These are phyloP conservation scores for Penicillium soppii DNA, from an alignment of 495 filamentous ascomycete genomes.

Conservation along the genomic window DNA sequence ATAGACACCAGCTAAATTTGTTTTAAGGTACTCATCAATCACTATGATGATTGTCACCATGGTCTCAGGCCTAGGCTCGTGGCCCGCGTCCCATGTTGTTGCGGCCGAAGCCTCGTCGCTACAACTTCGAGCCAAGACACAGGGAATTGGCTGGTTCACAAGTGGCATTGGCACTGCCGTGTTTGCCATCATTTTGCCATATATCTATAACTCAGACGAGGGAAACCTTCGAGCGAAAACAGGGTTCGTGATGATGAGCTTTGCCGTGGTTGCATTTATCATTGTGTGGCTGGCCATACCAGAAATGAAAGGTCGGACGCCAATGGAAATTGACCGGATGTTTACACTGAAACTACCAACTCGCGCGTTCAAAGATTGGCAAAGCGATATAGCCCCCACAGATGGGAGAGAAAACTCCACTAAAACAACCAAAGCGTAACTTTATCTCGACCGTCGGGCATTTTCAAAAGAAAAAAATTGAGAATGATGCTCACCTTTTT, in stretches of 20 bases:
- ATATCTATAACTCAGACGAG: constrained; percentile 35
- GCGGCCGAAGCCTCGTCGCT: constrained; percentile 33
- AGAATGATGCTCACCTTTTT: too few species aligned
- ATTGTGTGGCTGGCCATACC: constrained; percentile 27
- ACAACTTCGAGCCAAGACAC: constrained; percentile 31
- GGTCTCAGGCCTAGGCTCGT: constrained; percentile 28
- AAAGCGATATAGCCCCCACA: constrained; percentile 8
- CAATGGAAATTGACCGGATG: constrained; percentile 37
- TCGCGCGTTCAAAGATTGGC: constrained; percentile 23
- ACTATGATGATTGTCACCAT: constrained; percentile 27
- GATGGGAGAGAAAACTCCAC: not conserved
- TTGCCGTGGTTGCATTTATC: constrained; percentile 20
- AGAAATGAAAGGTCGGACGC: constrained; percentile 34
- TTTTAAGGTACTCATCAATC: constrained; percentile 29
- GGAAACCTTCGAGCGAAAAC: constrained; percentile 31
- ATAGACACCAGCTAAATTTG: not conserved
- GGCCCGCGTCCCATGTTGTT: constrained; percentile 38
- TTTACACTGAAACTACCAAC: constrained; percentile 25
- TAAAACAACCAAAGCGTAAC: not conserved
- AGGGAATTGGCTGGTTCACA: constrained; percentile 35
- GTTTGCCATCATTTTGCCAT: constrained; percentile 30
- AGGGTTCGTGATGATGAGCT: constrained; percentile 31
- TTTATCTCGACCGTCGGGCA: too few species aligned
- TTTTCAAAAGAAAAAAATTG: too few species aligned
- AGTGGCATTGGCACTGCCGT: constrained; percentile 25